A percentile compares a stretch with the other conserved stretches of the same genome.
These are phyloP conservation scores for Venturia pyrina DNA, from an alignment of 2,329 filamentous ascomycete genomes.

Conservation along the genomic window DNA sequence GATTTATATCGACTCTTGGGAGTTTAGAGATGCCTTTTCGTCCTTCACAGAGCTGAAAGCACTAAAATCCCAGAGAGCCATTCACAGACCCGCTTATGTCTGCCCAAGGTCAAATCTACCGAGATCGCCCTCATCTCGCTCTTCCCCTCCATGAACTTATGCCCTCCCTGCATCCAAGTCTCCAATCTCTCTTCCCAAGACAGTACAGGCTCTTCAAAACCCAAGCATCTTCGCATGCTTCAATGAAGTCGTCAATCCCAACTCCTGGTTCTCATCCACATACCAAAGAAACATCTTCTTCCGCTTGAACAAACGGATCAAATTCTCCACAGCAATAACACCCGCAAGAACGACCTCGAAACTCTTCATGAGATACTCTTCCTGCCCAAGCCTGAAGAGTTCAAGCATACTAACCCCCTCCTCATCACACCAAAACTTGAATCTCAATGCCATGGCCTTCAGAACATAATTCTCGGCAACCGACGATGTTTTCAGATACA, in stretches of 20 bases:
- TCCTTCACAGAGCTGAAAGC: too few species aligned
- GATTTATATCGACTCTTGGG: too few species aligned
- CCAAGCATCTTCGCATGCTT: background rate
- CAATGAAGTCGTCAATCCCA: background rate
- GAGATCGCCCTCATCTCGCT: too few species aligned
- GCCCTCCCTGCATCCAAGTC: background rate
- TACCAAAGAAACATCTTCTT: background rate
- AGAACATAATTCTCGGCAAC: background rate
- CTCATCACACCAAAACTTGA: background rate
- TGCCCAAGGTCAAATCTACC: too few species aligned
- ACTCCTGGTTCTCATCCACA: background rate
- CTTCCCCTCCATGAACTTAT: background rate
- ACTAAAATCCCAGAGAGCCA: too few species aligned
- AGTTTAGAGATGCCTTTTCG: too few species aligned
- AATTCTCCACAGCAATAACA: background rate
- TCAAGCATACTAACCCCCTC: background rate
- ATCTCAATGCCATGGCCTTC: background rate
- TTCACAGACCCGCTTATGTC: too few species aligned
- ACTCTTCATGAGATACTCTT: background rate
- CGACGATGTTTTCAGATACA: background rate
- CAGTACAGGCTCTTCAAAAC: background rate
- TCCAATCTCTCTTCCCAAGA: background rate
- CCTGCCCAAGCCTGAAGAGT: background rate
- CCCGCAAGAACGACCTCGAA: background rate
- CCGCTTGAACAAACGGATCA: background rate